Percentiles rank a stretch among this genome's conserved stretches.
These are phyloP conservation scores for Aspergillus aculeatinus DNA, from an alignment of 2,329 filamentous ascomycete species.

Conservation along the genomic window DNA sequence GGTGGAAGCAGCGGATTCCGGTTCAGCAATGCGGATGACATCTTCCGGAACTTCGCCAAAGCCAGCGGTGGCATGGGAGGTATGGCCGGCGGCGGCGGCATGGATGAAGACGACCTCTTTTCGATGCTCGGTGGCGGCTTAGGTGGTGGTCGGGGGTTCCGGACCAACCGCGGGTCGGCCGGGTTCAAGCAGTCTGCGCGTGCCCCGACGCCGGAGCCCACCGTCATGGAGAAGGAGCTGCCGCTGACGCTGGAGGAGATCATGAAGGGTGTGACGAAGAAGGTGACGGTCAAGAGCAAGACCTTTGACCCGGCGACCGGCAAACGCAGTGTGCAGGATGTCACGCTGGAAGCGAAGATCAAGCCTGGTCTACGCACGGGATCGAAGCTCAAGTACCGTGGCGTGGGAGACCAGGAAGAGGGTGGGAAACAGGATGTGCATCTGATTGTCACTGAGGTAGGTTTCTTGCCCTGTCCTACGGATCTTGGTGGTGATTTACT, in stretches of 20 bases:
- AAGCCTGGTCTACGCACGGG: constrained; percentile 95
- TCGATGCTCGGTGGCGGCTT: constrained; percentile 46
- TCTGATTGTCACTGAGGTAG: constrained; percentile 90
- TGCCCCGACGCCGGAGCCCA: constrained; percentile 72
- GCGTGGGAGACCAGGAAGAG: constrained; percentile 96
- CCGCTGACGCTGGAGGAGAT: constrained; percentile 83
- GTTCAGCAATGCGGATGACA: constrained; percentile 79
- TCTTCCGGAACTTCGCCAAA: constrained; percentile 82
- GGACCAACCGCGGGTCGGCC: constrained; percentile 27
- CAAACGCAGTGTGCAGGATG: constrained; percentile 82
- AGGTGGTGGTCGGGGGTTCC: constrained; percentile 46
- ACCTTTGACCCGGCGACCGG: constrained; percentile 74
- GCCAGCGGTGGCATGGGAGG: constrained; percentile 51
- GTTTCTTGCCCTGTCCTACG: constrained; percentile 27
- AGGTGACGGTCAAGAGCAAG: constrained; percentile 98
- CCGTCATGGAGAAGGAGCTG: constrained; percentile 82
- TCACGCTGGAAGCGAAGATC: constrained; percentile 90
- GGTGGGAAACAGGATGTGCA: constrained; percentile 93
- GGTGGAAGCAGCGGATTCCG: constrained; percentile 70
- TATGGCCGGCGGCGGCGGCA: constrained; percentile 39
- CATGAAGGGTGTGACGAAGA: constrained; percentile 84
- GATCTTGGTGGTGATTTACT: constrained; percentile 27
- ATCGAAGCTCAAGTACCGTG: constrained; percentile 96
- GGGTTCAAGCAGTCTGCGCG: constrained; percentile 35
- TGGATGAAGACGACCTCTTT: constrained; percentile 60